Conservation (phyloP, 768 basidiomycete genomes). For the Naganishia antarctica region DNA sequence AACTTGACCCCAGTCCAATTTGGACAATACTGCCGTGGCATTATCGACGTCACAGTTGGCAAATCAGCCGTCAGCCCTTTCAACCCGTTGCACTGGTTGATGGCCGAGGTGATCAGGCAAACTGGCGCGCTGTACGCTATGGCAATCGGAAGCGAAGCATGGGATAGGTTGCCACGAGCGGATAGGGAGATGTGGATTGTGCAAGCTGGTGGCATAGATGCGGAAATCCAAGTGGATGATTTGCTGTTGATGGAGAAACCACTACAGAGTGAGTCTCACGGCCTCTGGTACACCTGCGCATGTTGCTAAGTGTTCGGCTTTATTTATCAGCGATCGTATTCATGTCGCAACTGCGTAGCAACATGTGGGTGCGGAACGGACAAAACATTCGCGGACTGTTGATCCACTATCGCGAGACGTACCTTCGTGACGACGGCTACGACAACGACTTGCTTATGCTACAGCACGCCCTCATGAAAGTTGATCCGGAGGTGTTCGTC, state of each 20-base stretch:
- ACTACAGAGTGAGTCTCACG: constrained; percentile 62
- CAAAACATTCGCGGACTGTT: constrained; percentile 91
- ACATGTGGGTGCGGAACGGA: constrained; percentile 96
- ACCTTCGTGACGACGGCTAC: constrained; percentile 90
- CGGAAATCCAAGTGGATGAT: constrained; percentile 55
- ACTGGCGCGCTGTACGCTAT: neutral
- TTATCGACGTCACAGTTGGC: constrained; percentile 8
- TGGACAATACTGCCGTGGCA: neutral
- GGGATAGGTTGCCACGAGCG: neutral
- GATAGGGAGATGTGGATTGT: constrained; percentile 56
- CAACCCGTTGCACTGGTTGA: constrained; percentile 26
- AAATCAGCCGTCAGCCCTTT: constrained; percentile 13
- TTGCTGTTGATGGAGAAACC: constrained; percentile 82
- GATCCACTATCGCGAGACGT: constrained; percentile 91
- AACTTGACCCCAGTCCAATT: neutral
- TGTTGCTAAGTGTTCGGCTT: neutral
- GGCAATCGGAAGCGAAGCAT: neutral
- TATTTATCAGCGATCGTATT: constrained; percentile 65
- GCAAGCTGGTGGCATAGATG: constrained; percentile 55
- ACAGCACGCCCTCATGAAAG: constrained; percentile 72
- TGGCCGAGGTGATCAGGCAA: constrained; percentile 20
- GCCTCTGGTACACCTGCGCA: no score
- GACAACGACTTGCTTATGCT: constrained; percentile 91
- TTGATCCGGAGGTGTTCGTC: constrained; percentile 71
- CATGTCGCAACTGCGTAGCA: constrained; percentile 90